Evolutionary conservation across 192 early-diverging fungal genomes (phyloP).

Genomic region (Coemansia sp.): DNA sequence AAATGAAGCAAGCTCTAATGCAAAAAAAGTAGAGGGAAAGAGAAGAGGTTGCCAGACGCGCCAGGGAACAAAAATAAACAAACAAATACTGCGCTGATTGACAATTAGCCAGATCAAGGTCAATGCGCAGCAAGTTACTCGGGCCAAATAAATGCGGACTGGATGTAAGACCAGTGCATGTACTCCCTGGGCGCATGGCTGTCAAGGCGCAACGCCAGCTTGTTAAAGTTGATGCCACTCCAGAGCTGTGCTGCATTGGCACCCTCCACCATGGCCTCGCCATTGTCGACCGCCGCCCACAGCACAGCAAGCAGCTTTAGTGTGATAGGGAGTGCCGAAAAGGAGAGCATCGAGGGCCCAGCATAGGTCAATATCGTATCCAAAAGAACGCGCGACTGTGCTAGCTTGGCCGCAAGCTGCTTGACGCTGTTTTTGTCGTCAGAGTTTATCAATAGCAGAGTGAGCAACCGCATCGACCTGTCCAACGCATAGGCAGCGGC

Average conservation of each 20-base stretch:
- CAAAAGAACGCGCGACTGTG: slow-evolving; percentile 28
- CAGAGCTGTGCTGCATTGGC: slow-evolving; percentile 16
- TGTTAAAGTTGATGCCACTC: slow-evolving; percentile 30
- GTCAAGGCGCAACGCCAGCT: slow-evolving; percentile 36
- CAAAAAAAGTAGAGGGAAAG: background rate
- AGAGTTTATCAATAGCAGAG: slow-evolving; percentile 8
- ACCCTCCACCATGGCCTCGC: slow-evolving; percentile 12
- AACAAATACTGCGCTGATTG: background rate
- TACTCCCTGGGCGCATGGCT: slow-evolving; percentile 33
- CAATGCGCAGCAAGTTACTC: background rate
- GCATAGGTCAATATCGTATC: slow-evolving; percentile 32
- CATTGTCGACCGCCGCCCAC: slow-evolving; percentile 21
- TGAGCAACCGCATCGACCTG: slow-evolving; percentile 28
- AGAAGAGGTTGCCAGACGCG: background rate
- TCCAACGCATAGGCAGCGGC: slow-evolving; percentile 41
- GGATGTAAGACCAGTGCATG: slow-evolving; percentile 28
- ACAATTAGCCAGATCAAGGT: background rate
- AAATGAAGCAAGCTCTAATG: background rate
- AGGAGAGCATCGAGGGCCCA: slow-evolving; percentile 46
- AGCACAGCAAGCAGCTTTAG: slow-evolving; percentile 35
- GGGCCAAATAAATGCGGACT: background rate
- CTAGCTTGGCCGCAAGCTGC: slow-evolving; percentile 15
- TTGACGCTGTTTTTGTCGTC: background rate
- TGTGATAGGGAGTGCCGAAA: slow-evolving; percentile 22
- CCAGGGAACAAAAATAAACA: slow-evolving; percentile 1